Evolutionary conservation across 495 filamentous ascomycete genomes (phyloP), one percentile per base, ranked within the genome.

Genomic region (Penicillium salamii): DNA sequence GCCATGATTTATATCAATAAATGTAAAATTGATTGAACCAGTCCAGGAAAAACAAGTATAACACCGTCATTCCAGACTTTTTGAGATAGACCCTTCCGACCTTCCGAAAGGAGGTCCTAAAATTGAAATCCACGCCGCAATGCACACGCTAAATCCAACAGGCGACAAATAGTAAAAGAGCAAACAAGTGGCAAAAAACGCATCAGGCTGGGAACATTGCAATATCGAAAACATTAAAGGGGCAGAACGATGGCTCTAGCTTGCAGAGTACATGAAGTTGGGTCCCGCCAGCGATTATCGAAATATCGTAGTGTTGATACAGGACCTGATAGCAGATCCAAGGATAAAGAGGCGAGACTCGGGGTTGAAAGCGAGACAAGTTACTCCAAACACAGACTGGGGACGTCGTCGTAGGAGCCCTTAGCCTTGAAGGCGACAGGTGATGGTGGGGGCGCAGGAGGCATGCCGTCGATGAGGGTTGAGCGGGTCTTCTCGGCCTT

Each of bases 361-460:
- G 2, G 3, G 21, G 33, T 17, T 18, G 13, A 19, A n/a, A 13
- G 13, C 28, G 3, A 35, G 12, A 29, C 7, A 14, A 21, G 50
- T 43, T 50, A 61, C 53, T 61, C 61, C n/a, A 64, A 44, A 31
- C 44, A 56, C 43, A 64, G 20, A 20, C 42, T 49, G 17, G 52
- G 50, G 18, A 64, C 56, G n/a, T 64, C 49, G 23, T 55, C 52
- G 18, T 37, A 51, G 14, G 9, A 19, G 9, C 19, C 21, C 19
- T 61, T 58, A 33, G 54, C 50, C 17, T 59, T 49, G 31, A 69
- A 73, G 41, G 65, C 63, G 42, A 77, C 72, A 0, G 75, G 77
- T 2, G 71, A 75, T 5, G 77, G 77, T 14, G 76, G 76, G 6
- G 75, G 77, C 5, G 61, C 61, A 0, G 76, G 72, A 7, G 77